Evolutionary conservation across 106 monocot genomes (phyloP).

Genomic region (Platanthera guangdongensis): DNA sequence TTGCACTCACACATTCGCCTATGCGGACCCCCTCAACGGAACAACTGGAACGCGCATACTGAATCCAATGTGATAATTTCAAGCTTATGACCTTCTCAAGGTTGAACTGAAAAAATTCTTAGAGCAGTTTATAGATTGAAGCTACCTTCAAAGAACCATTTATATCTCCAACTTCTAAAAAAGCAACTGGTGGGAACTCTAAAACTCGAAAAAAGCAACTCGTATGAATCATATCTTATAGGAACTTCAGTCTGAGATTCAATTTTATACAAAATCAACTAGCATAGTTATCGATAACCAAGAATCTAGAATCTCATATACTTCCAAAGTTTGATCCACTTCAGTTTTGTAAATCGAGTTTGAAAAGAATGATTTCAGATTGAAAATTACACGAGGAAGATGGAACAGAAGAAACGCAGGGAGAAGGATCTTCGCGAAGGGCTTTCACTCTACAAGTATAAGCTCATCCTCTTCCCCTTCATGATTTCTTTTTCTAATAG

Average conservation of each 20-base stretch:
- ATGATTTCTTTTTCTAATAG: neutral
- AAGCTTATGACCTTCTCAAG: neutral
- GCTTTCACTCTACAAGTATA: conserved; percentile 78
- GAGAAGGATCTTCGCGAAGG: conserved; percentile 81
- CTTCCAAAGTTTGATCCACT: neutral
- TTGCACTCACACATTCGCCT: too few species aligned
- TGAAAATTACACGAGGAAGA: conserved; percentile 87
- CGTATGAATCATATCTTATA: conserved; percentile 17
- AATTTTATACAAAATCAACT: neutral
- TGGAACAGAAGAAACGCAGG: conserved; percentile 64
- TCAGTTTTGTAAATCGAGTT: neutral
- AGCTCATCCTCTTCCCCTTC: neutral
- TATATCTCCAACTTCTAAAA: neutral
- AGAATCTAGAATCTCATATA: neutral
- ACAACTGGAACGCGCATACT: too few species aligned
- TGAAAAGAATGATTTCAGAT: conserved; percentile 31
- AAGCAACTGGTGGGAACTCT: neutral
- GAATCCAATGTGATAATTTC: neutral
- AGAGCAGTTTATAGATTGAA: neutral
- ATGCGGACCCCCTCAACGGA: too few species aligned
- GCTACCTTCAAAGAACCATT: neutral
- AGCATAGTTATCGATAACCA: neutral
- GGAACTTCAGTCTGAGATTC: neutral
- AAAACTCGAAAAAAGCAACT: neutral
- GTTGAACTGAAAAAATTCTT: neutral